phyloP scores from a whole-genome alignment of 2,329 filamentous ascomycete genomes.

The Aspergillus sp. region DNA sequence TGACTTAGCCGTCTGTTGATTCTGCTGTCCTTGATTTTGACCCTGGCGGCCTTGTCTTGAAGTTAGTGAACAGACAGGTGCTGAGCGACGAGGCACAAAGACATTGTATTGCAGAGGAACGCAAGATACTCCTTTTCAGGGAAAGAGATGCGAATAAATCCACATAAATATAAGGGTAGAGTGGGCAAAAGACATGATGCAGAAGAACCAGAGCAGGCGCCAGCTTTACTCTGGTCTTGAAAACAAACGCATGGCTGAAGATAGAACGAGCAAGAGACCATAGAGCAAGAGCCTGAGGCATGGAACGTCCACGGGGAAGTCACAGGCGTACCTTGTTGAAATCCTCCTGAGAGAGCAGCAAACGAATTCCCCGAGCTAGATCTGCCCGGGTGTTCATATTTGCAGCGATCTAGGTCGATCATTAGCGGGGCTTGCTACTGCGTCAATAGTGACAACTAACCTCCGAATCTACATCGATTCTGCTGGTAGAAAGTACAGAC shows the following conservation, averaged over 20 bases:
- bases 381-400: constrained; percentile 57
- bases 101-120: background rate
- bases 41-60: constrained; percentile 18
- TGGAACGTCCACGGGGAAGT: background rate
- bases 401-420: constrained; percentile 54
- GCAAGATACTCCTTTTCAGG: background rate
- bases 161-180: background rate
- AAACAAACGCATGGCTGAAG: background rate
- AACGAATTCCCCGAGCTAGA: constrained; percentile 58
- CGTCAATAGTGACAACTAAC: constrained; percentile 40
- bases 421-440: constrained; percentile 15
- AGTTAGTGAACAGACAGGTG: background rate
- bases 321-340: constrained; percentile 6
- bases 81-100: background rate
- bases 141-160: no score
- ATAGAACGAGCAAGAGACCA: background rate
- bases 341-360: constrained; percentile 46
- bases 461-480: constrained; percentile 65
- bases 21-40: constrained; percentile 16
- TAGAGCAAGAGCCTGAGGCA: background rate
- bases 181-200: background rate
- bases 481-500: constrained; percentile 66
- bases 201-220: no score
- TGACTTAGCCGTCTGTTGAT: constrained; percentile 25
- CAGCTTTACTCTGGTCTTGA: background rate